Evolutionary conservation across 805 yeast genomes (phyloP).

Genomic region (Wickerhamomyces rabaulensis): DNA sequence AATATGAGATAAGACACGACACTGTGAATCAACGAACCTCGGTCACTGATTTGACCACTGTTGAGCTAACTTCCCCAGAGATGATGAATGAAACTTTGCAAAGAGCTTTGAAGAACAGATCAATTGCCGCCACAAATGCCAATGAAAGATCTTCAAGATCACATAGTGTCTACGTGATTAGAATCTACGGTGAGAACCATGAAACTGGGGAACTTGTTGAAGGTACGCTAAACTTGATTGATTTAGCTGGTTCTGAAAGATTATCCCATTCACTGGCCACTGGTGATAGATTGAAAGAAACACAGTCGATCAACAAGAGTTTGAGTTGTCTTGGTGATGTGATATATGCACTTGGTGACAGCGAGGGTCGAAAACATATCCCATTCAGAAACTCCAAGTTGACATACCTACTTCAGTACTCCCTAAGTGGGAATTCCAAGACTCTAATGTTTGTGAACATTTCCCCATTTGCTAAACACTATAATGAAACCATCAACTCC

Average conservation of each 20-base stretch:
- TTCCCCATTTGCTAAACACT: conserved; percentile 58
- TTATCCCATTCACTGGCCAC: conserved; percentile 66
- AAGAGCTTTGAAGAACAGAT: conserved; percentile 55
- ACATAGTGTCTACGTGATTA: conserved; percentile 73
- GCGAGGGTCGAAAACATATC: conserved; percentile 45
- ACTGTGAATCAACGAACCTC: conserved; percentile 45
- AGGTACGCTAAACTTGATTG: conserved; percentile 77
- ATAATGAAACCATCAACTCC: conserved; percentile 77
- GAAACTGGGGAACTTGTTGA: conserved; percentile 40
- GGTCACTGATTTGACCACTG: conserved; percentile 53
- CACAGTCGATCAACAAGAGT: conserved; percentile 85
- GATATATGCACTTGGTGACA: conserved; percentile 63
- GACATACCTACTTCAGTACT: conserved; percentile 79
- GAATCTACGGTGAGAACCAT: conserved; percentile 48
- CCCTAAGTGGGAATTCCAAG: conserved; percentile 80
- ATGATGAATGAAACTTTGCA: conserved; percentile 47
- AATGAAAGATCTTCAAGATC: conserved; percentile 89
- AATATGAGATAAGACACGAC: conserved; percentile 73
- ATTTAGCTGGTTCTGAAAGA: conserved; percentile 93
- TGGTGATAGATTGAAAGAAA: conserved; percentile 80
- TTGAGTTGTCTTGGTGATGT: conserved; percentile 89
- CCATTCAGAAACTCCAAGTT: conserved; percentile 94
- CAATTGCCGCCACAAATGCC: conserved; percentile 76
- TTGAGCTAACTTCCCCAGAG: conserved; percentile 39
- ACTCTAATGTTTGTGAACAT: conserved; percentile 91